Evolutionary conservation across 179 eudicot genomes (phyloP), one percentile per base, ranked within the genome.

Genomic region (Silene noctiflora): DNA sequence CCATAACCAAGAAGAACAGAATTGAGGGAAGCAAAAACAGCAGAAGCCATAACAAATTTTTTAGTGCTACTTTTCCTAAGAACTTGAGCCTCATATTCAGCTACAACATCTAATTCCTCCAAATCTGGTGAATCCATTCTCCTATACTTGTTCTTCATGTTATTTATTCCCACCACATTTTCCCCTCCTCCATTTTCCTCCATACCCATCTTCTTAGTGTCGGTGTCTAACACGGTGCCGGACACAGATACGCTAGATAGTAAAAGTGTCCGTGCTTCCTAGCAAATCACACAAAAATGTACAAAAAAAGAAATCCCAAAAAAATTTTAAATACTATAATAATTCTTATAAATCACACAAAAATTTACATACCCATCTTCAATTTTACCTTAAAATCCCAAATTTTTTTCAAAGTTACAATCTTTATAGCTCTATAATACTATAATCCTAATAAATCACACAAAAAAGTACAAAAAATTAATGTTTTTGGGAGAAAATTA

Each of bases 1-100:
- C 96, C 98, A 83, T 93, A 91, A 56, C 98, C 96, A 81, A 93
- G 98, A 58, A 93, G 98, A 21, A 93, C 97, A 75, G 92, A 91
- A 80, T 91, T 93, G 79, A 91, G 92, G 1, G 97, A 93, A 25
- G 96, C 96, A 79, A 93, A 88, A 35, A 93, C 53, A 73, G 96
- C 94, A 82, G 87, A 89, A 71, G 89, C 91, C 80, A 91, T 75
- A 22, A 93, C 96, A 85, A 81, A 93, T 82, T 78, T 88, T 65
- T 65, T 84, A 74, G 90, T 83, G 68, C 42, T 81, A 71, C 31
- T 84, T 73, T 82, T 82, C 78, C 81, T 84, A 3, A 68, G 24
- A 66, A 76, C 81, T 22, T 82, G 88, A 14, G 73, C 63, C 19
- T 71, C 87, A 72, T 69, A 25, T 73, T 78, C 73, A 29, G 76